Evolutionary conservation across 441 rosid genomes (phyloP), one percentile per base, ranked within the genome.

Genomic region (Adansonia gregorii): DNA sequence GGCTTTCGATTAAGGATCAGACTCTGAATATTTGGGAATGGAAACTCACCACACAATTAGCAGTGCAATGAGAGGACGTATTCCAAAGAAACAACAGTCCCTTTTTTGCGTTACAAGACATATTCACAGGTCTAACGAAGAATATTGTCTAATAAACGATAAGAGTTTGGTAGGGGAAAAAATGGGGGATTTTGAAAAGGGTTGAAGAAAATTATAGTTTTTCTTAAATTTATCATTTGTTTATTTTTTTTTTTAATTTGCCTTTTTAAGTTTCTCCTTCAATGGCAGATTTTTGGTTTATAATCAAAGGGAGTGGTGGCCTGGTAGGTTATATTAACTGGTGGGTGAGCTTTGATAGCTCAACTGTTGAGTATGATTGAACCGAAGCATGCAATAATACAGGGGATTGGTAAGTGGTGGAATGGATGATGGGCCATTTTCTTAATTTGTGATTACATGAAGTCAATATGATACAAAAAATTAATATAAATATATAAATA

Each of bases 301-400:
- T 19, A 67, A 45, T 19, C n/a, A 19, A 2, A 68, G 64, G 14
- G 59, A 54, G 59, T 0, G 59, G 52, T 2, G 2, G 15, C 7
- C 15, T 0, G 59, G 52, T 12, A 12, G 15, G 17, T 54, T 54
- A 55, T 15, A 55, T 55, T 55, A 72, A 31, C 64, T 3, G 7
- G 58, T 17, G 75, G 79, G 74, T 76, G 78, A 75, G 69, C 67
- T 72, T 71, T 12, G 63, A 65, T 60, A 46, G 76, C 77, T 31
- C 0, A 68, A 48, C 19, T 48, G 55, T 24, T 51, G 14, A 14
- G 2, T 46, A 1, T 41, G 66, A 79, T 71, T 79, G 80, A 67
- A 46, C 1, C 10, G 60, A 70, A 51, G 19, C 58, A 12, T 39
- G 46, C 39, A 10, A 35, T 31, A 35, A 24, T 4, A 52, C 76